Percentiles rank a stretch among this genome's conserved stretches.
Conservation (phyloP, 139 green algal genomes). For the Chlamydomonas asymmetrica region DNA sequence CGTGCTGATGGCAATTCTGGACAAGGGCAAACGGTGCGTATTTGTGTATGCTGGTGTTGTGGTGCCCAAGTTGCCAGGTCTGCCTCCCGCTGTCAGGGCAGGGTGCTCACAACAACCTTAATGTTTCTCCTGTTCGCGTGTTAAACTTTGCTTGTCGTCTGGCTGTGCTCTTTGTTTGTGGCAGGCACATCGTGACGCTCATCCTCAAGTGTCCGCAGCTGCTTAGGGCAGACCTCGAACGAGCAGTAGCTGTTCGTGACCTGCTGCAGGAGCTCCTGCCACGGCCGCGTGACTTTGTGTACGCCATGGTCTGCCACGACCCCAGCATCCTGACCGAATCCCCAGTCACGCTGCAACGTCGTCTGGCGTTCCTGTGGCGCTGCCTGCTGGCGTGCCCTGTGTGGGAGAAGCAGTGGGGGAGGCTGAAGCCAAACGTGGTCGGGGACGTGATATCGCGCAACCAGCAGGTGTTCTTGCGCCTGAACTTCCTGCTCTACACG, state of each 20-base stretch:
- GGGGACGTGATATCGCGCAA: constrained; percentile 3
- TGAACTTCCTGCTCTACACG: no score
- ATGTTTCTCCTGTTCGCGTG: no score
- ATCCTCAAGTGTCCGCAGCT: constrained; percentile 27
- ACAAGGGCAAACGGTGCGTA: constrained; percentile 39
- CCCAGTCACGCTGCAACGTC: constrained; percentile 18
- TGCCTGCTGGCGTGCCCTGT: constrained; percentile 5
- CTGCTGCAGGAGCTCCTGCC: constrained; percentile 28
- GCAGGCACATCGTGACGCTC: constrained; percentile 24
- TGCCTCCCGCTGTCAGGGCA: no score
- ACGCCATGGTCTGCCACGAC: constrained; percentile 37
- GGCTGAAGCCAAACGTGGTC: constrained; percentile 13
- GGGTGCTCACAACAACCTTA: no score
- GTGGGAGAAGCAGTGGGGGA: constrained; percentile 30
- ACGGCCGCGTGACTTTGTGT: constrained; percentile 34
- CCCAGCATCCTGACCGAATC: constrained; percentile 27
- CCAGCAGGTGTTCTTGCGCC: constrained; percentile 7
- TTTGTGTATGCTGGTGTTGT: no score
- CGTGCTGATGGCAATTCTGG: constrained; percentile 44
- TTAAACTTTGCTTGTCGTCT: no score
- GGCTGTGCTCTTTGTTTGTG: no score
- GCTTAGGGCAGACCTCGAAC: constrained; percentile 29
- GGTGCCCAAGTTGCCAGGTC: no score
- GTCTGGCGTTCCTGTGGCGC: constrained; percentile 13
- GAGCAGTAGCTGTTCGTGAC: constrained; percentile 7